phyloP scores from a whole-genome alignment of 163 green algal genomes.

The Scenedesmus sp. region DNA sequence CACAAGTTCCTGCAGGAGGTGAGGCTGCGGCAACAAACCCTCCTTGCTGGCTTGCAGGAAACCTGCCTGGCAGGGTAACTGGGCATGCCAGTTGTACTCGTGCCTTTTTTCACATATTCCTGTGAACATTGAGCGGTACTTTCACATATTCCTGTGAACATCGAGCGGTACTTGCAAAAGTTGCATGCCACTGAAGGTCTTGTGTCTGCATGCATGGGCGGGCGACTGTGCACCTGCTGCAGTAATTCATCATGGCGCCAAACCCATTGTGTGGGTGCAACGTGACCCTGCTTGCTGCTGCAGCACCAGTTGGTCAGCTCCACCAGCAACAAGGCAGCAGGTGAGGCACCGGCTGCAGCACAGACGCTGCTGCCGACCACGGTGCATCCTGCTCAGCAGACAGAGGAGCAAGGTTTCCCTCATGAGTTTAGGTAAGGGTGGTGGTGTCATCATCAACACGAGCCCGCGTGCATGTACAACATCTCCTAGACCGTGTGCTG shows the following conservation, averaged over 20 bases:
- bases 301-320: neutral
- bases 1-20: slow-evolving; percentile 16
- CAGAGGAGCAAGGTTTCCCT: slow-evolving; percentile 8
- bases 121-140: no score
- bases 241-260: neutral
- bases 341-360: neutral
- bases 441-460: no score
- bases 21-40: neutral
- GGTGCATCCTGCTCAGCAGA: neutral
- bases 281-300: neutral
- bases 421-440: slow-evolving; percentile 31
- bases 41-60: neutral
- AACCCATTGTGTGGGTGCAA: neutral
- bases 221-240: neutral
- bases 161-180: no score
- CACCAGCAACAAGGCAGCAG: neutral
- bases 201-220: no score
- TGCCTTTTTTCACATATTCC: no score
- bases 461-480: no score
- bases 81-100: no score
- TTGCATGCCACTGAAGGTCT: no score
- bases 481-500: no score
- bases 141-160: no score
- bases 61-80: no score
- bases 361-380: neutral